These are phyloP conservation scores for Tetrapisispora namnaoensis DNA, from an alignment of 805 yeast genomes.

Conservation along the genomic window DNA sequence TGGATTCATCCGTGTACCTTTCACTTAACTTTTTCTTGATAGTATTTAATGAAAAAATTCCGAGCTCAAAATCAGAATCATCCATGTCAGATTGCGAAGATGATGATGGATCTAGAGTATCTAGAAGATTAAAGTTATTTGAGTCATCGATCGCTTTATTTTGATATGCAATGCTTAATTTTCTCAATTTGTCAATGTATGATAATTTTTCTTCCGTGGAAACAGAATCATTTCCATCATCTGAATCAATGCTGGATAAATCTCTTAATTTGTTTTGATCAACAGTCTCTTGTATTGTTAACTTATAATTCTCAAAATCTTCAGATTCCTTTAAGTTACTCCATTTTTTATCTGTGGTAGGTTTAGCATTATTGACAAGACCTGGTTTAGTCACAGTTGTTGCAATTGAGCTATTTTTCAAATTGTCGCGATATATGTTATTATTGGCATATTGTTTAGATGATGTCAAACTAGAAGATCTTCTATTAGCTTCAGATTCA, in stretches of 20 bases:
- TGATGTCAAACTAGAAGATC: neutral
- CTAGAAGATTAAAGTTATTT: neutral
- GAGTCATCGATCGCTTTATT: neutral
- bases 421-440: conserved; percentile 17
- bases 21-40: neutral
- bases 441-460: conserved; percentile 7
- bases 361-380: conserved; percentile 5
- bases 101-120: neutral
- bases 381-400: conserved; percentile 15
- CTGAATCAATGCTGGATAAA: neutral
- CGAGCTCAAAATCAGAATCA: conserved; percentile 6
- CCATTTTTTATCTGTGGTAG: conserved; percentile 12
- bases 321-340: conserved; percentile 17
- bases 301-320: neutral
- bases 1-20: conserved; percentile 15
- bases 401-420: conserved; percentile 20
- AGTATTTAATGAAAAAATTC: neutral
- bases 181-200: neutral
- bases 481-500: conserved; percentile 7
- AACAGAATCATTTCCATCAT: neutral
- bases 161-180: neutral
- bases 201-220: neutral
- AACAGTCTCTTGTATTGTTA: conserved; percentile 3
- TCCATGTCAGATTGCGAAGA: conserved; percentile 6
- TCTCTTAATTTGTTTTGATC: conserved; percentile 7